phyloP scores from a whole-genome alignment of 208 protist genomes.

The Trypanosoma melophagium region DNA sequence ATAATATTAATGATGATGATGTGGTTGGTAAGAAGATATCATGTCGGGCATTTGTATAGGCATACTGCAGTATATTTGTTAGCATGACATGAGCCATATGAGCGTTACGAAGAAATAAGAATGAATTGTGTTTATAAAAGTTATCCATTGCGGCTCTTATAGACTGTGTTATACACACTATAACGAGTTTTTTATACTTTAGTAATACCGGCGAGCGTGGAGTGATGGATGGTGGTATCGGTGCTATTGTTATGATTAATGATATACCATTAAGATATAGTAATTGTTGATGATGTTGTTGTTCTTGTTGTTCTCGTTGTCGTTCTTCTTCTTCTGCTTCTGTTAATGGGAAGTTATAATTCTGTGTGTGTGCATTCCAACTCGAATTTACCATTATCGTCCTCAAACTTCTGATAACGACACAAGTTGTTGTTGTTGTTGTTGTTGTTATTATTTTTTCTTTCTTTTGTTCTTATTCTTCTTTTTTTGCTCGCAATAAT shows the following conservation, averaged over 20 bases:
- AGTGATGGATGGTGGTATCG: not conserved
- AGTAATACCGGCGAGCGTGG: not conserved
- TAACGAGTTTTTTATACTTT: not conserved
- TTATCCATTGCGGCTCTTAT: not conserved
- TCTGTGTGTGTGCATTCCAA: too few species aligned
- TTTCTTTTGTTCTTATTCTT: not conserved
- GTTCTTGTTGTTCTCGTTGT: not conserved
- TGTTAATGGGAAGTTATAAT: too few species aligned
- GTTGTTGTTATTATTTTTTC: slow-evolving; percentile 1
- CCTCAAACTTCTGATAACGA: not conserved
- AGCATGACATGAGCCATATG: slow-evolving; percentile 39
- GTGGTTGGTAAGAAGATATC: slow-evolving; percentile 13
- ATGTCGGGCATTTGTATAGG: slow-evolving; percentile 20
- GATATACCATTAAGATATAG: too few species aligned
- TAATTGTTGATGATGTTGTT: not conserved
- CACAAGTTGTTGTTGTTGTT: not conserved
- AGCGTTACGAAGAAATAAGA: too few species aligned
- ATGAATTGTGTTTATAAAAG: not conserved
- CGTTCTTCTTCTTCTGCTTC: too few species aligned
- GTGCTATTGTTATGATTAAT: not conserved
- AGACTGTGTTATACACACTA: not conserved
- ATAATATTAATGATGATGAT: too few species aligned
- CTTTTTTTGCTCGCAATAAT: too few species aligned
- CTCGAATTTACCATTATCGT: not conserved
- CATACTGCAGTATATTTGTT: slow-evolving; percentile 27